phyloP scores from a whole-genome alignment of 352 stramenopile species.

The Pythium diclinum region DNA sequence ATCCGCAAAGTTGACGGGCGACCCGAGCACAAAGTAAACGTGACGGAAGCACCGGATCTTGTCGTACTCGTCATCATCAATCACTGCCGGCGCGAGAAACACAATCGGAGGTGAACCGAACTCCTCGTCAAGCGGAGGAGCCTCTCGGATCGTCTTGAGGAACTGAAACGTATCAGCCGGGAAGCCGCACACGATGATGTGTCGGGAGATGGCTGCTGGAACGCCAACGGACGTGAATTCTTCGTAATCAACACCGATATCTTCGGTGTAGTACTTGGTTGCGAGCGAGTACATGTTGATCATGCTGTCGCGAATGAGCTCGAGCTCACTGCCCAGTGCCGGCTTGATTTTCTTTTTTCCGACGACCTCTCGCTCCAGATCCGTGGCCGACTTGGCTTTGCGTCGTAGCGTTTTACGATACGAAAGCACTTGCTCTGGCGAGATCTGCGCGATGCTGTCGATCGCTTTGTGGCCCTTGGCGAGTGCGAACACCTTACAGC shows the following conservation, averaged over 20 bases:
- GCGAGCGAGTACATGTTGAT: slow-evolving; percentile 52
- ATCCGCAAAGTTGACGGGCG: slow-evolving; percentile 70
- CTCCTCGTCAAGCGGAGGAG: slow-evolving; percentile 37
- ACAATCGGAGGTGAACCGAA: slow-evolving; percentile 45
- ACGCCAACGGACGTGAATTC: slow-evolving; percentile 47
- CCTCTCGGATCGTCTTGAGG: slow-evolving; percentile 66
- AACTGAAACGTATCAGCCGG: slow-evolving; percentile 64
- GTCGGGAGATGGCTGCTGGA: slow-evolving; percentile 36
- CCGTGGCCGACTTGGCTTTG: slow-evolving; percentile 46
- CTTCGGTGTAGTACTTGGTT: slow-evolving; percentile 25
- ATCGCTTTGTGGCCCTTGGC: slow-evolving; percentile 54
- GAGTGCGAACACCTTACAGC: slow-evolving; percentile 78
- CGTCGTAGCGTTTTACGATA: slow-evolving; percentile 70
- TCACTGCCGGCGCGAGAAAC: slow-evolving; percentile 46
- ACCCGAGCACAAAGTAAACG: slow-evolving; percentile 69
- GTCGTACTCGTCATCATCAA: slow-evolving; percentile 58
- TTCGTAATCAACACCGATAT: slow-evolving; percentile 39
- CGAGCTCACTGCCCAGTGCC: slow-evolving; percentile 55
- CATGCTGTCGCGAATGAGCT: slow-evolving; percentile 52
- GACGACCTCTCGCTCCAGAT: slow-evolving; percentile 23
- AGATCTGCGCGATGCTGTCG: slow-evolving; percentile 57
- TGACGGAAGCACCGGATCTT: slow-evolving; percentile 48
- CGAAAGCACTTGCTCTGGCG: slow-evolving; percentile 66
- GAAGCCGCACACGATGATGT: slow-evolving; percentile 75
- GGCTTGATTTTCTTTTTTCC: slow-evolving; percentile 57